Evolutionary conservation across 1,139 yeast species (phyloP).

Genomic region (Geotrichum restrictum): DNA sequence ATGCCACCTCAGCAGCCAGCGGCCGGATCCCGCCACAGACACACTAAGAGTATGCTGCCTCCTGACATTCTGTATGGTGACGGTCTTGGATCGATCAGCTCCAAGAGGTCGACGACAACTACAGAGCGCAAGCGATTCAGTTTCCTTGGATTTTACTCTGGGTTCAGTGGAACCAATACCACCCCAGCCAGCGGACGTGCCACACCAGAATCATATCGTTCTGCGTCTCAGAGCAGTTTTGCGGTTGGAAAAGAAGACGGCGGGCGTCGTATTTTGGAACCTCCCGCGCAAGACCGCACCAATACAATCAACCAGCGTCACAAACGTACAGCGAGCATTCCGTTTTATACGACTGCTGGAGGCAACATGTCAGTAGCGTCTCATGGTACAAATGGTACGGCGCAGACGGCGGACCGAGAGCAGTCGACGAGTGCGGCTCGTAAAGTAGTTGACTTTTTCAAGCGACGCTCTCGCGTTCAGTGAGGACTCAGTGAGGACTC

Average conservation of each 20-base stretch:
- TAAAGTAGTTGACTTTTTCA: slow-evolving; percentile 39
- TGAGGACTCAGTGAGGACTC: too few relatives aligned
- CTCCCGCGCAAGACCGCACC: slow-evolving; percentile 25
- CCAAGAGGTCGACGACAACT: slow-evolving; percentile 1
- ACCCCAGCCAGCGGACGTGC: background rate
- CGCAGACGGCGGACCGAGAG: slow-evolving; percentile 22
- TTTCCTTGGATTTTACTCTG: slow-evolving; percentile 27
- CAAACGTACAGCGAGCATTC: slow-evolving; percentile 21
- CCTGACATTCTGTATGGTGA: slow-evolving; percentile 2
- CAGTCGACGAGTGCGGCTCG: slow-evolving; percentile 31
- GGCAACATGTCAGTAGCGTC: slow-evolving; percentile 8
- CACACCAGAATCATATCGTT: background rate
- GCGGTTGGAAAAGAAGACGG: background rate
- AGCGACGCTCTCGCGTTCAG: slow-evolving; percentile 26
- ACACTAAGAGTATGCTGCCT: slow-evolving; percentile 18
- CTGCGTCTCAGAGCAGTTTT: slow-evolving; percentile 13
- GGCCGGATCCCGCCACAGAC: slow-evolving; percentile 10
- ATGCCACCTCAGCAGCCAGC: slow-evolving; percentile 13
- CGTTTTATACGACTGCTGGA: background rate
- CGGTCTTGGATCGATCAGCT: slow-evolving; percentile 12
- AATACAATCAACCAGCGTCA: slow-evolving; percentile 28
- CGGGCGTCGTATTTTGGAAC: slow-evolving; percentile 24
- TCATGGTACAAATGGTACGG: slow-evolving; percentile 10
- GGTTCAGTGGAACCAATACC: slow-evolving; percentile 8
- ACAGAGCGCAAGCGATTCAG: slow-evolving; percentile 31